A percentile compares a stretch with the other conserved stretches of the same genome.
Evolutionary conservation across 1,284 basidiomycete genomes (phyloP).

Genomic region (Apiotrichum domesticum): DNA sequence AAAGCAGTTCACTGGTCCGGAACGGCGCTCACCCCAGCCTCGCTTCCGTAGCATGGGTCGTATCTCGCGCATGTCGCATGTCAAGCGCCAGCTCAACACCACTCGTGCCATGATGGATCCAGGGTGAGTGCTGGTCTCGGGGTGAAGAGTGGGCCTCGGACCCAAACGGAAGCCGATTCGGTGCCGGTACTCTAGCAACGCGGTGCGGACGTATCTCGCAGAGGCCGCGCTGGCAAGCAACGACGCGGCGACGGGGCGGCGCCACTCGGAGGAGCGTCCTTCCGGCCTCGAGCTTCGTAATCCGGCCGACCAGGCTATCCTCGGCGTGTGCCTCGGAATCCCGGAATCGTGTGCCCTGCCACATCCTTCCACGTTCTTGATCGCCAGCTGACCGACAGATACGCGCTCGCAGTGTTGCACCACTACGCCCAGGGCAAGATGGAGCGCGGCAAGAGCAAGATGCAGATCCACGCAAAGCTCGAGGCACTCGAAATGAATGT

Average conservation of each 20-base stretch:
- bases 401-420: slow-evolving; percentile 13
- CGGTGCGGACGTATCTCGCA: not conserved
- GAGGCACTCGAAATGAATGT: not conserved
- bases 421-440: not conserved
- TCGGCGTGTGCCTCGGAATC: not conserved
- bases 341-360: not conserved
- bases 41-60: not conserved
- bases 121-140: not conserved
- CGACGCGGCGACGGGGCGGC: no score
- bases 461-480: not conserved
- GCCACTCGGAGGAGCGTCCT: no score
- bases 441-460: not conserved
- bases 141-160: no score
- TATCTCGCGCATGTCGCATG: not conserved
- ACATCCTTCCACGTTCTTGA: no score
- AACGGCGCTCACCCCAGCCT: not conserved
- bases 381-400: not conserved
- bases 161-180: no score
- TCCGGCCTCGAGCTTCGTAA: no score
- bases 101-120: slow-evolving; percentile 13
- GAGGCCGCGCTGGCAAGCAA: not conserved
- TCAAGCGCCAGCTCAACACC: slow-evolving; percentile 7
- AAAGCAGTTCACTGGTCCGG: not conserved
- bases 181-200: no score
- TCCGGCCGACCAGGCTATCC: no score